Base-by-base conservation (phyloP, 192 early-diverging fungal genomes). In the Oehlia diaphana region DNA sequence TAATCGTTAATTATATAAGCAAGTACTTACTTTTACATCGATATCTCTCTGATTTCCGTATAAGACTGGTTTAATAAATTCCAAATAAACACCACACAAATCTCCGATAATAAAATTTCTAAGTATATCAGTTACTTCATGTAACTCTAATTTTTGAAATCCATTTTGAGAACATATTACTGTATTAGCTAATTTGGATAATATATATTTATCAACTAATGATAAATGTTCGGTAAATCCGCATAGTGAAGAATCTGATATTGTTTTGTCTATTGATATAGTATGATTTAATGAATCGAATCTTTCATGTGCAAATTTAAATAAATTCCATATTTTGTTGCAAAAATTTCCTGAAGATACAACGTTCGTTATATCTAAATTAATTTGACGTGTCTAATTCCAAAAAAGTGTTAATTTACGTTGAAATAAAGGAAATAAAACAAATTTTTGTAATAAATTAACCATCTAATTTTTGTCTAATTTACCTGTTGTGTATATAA, bases 301-400 rank as follows among this genome's bases (percentile, higher is more conserved):
- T 78, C 89, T 89, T 70, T 88, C 85, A 9, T 88, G 74, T n/a
- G 89, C 92, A 74, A 95, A 93, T 42, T 87, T 90, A 63, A 93
- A 92, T 3, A 96, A 88, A 76, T 99, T 98, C 97, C 96, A 98
- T 9, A 98, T 84, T 84, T 99, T 99, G 87, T 99, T 99, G 84
- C 96, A 96, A 82, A 97, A 98, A 82, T 97, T 93, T 64, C 90
- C 88, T 69, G 94, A 93, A 7, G 95, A 90, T 47, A 93, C 89
- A 58, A 99, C 93, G 76, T 93, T 94, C 21, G 90, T 87, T 33
- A 99, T 84, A 72, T 97, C 96, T 79, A 99, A 85, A 83, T 97
- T 98, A 82, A 99, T 98, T 86, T 98, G 95, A 63, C 94, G 88
- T 10, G 96, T 92, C 81, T 84, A 66, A n/a, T 23, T 14, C 1